Base-by-base conservation (phyloP, 1,284 basidiomycete species). In the Phellinidium pouzarii region DNA sequence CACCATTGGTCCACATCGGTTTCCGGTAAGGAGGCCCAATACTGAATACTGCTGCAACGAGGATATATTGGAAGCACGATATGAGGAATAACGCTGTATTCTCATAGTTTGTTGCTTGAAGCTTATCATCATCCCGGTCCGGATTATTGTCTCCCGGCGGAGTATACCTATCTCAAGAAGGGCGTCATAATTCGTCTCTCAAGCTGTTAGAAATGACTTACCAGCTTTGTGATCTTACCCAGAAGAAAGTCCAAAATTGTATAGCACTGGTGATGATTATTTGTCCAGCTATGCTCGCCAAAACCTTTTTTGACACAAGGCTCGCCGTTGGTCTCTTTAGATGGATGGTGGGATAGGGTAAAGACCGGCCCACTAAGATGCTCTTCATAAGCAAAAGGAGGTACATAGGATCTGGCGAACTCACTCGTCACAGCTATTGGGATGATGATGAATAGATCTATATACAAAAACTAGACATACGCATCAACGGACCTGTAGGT, bases 1-100 rank as follows among this genome's bases (percentile, higher is more conserved):
- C 65, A 91, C 93, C 82, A 65, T 99, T 99, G 6, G 94, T 92
- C 79, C 88, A 95, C 75, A 99, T 91, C 12, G 93, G 81, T 68
- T 90, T 87, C 50, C 96, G 82, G 69, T 95, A 99, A 1, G 96
- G 96, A 9, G 94, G 94, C 0, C 96, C 96, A 59, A 98, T 97
- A 66, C 90, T 94, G 72, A 99, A 99, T 0, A 98, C 91, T 0
- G 87, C 94, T 9, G 94, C 95, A 6, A 97, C 91, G 38, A 98
- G 76, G 60, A 99, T 91, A 69, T 99, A 99, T 71, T 99, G 96
- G 81, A 98, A 99, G 58, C 91, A 95, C 2, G 94, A 97, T 47
- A 98, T 77, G 60, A 98, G 71, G 72, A 99, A 99, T 52, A 99
- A 70, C 6, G 81, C 81, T 6, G 95, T 87, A 68, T 99, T 99